phyloP scores from a whole-genome alignment of 208 protist genomes.

The Porcisia deanei region DNA sequence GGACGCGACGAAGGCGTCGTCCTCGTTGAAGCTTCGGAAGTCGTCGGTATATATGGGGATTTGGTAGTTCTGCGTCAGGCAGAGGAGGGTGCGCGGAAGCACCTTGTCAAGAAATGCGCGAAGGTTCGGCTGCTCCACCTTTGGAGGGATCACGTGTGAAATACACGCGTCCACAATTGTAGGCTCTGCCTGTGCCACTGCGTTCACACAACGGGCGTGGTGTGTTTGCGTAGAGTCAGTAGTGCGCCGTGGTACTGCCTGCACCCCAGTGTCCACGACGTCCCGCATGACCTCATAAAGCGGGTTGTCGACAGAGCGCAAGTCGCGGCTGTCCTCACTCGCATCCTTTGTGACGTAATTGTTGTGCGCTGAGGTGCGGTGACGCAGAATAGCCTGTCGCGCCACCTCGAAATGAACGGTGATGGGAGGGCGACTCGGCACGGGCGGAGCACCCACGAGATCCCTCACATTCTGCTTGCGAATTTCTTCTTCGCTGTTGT shows the following conservation, averaged over 20 bases:
- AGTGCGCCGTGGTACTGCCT: slow-evolving; percentile 56
- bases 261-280: slow-evolving; percentile 79
- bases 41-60: slow-evolving; percentile 91
- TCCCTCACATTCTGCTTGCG: slow-evolving; percentile 44
- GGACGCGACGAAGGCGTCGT: slow-evolving; percentile 83
- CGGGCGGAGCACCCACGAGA: slow-evolving; percentile 3
- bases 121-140: slow-evolving; percentile 60
- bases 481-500: slow-evolving; percentile 87
- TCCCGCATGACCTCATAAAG: slow-evolving; percentile 67
- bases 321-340: slow-evolving; percentile 86
- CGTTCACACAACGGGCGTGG: slow-evolving; percentile 78
- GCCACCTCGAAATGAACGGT: slow-evolving; percentile 73
- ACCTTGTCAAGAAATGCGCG: slow-evolving; percentile 73
- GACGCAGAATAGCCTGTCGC: slow-evolving; percentile 60
- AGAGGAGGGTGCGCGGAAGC: slow-evolving; percentile 82
- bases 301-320: slow-evolving; percentile 62
- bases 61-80: slow-evolving; percentile 82
- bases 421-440: slow-evolving; percentile 59
- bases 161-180: slow-evolving; percentile 85
- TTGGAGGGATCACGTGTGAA: slow-evolving; percentile 48
- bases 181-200: slow-evolving; percentile 78
- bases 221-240: slow-evolving; percentile 63
- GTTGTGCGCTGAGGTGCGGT: slow-evolving; percentile 46
- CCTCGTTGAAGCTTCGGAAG: slow-evolving; percentile 81
- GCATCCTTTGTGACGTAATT: slow-evolving; percentile 84